Evolutionary conservation across 345 rosid species (phyloP), one percentile per base, ranked within the genome.

Genomic region (Geranium brycei): DNA sequence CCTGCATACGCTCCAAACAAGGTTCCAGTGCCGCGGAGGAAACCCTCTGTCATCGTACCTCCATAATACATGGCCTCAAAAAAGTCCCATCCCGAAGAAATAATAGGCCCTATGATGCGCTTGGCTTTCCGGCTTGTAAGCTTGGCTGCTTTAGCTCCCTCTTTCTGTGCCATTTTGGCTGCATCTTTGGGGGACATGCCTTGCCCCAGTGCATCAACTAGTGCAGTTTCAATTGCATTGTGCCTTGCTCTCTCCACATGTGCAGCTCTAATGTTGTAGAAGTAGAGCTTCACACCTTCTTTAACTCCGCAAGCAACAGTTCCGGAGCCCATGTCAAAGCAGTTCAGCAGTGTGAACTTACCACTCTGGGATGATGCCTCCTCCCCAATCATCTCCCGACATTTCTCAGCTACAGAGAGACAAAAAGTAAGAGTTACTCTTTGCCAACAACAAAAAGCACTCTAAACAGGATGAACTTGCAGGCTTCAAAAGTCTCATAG

Each of bases 11-110:
- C 80, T n/a, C 97, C 99, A 55, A 78, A 63, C 64, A 93, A 72
- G 11, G 99, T 93, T n/a, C 99, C 96, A 3, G 80, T 75, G 59
- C 96, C 99, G 63, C 97, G 86, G 23, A 90, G 83, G 77, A 86
- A 81, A 53, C 91, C 99, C 72, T 90, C 99, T 0, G 91, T 78
- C 18, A 86, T 31, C 18, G 89, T 87, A 63, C 99, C 97, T 0
- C 95, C 97, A 66, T 84, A 87, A 73, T 93, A 93, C 51, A 93
- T 56, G 7, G 99, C 96, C 72, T 93, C 99, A 17, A 93, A 93
- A 72, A 90, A 93, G 77, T 93, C 96, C 99, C 99, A 86, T 5
- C 97, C 96, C 2, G 90, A 81, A 58, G 99, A 82, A n/a, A 93
- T 80, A 18, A 93, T 75, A 17, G 99, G 99, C 16, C 99, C 99